Conservation (phyloP, 2,329 filamentous ascomycete species). For the Pseudocercospora ulei region DNA sequence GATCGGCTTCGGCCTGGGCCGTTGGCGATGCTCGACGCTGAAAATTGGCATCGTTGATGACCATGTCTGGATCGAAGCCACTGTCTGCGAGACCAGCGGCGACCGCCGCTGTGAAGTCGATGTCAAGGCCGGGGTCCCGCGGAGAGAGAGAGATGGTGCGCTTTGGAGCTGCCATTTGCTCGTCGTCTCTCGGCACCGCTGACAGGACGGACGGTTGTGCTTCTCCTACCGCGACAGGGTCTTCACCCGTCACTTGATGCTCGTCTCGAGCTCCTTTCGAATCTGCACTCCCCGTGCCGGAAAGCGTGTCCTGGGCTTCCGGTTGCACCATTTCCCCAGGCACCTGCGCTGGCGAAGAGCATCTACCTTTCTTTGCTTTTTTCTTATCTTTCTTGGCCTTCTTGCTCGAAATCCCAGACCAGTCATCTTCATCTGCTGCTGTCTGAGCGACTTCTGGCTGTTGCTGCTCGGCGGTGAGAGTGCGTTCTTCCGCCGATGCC, state of each 20-base stretch:
- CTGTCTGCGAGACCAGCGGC: slow-evolving; percentile 41
- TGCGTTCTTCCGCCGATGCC: slow-evolving; percentile 3
- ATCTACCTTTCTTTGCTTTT: slow-evolving; percentile 30
- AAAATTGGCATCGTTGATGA: slow-evolving; percentile 38
- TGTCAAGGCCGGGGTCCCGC: slow-evolving; percentile 28
- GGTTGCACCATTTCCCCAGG: slow-evolving; percentile 6
- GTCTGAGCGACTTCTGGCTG: slow-evolving; percentile 4
- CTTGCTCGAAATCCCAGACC: slow-evolving; percentile 24
- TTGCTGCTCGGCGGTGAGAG: slow-evolving; percentile 9
- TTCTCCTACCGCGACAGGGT: no score
- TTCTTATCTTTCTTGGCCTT: slow-evolving; percentile 40
- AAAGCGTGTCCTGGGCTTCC: background rate
- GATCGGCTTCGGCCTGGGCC: slow-evolving; percentile 31
- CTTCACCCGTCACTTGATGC: no score
- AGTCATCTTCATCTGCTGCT: slow-evolving; percentile 20
- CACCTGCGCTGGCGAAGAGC: slow-evolving; percentile 11
- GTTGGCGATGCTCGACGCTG: slow-evolving; percentile 34
- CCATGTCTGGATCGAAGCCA: slow-evolving; percentile 41
- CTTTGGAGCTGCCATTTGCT: background rate
- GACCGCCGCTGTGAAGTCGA: slow-evolving; percentile 43
- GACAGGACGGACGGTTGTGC: no score
- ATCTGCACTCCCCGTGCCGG: background rate
- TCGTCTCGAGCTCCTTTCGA: background rate
- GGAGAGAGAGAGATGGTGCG: background rate
- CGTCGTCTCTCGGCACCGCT: background rate